Base-by-base conservation (phyloP, 1,284 basidiomycete genomes). In the Papiliotrema flavescens region DNA sequence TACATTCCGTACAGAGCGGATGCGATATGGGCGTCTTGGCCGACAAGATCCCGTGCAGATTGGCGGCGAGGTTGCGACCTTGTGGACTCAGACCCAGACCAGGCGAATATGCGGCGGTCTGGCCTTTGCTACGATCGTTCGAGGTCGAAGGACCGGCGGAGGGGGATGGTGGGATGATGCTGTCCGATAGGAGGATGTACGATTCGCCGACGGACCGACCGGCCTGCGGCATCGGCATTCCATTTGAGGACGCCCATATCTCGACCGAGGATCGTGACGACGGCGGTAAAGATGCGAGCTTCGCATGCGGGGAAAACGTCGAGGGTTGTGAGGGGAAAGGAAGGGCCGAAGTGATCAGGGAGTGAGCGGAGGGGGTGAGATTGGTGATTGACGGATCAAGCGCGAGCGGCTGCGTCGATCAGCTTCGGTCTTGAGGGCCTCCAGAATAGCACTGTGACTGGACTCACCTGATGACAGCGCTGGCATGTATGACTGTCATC, bases 1-100 rank as follows among this genome's bases (percentile, higher is more conserved):
- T 91, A 74, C 96, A 99, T 68, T 96, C 92, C 1, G 87, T 84
- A 72, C 96, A 99, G 11, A 99, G 81, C 2, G 96, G 96, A 74
- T 98, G 95, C 73, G 95, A 90, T 49, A 96, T 83, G 42, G 90
- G 87, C 47, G 90, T 89, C 41, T 85, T 81, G 48, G 84, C 84
- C 3, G 89, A 89, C 24, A 94, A 80, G 41, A 93, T 76, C 65
- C 87, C 84, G 70, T 93, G 88, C 34, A 95, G 80, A 39, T 70
- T 67, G 11, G 64, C 55, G 0, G 69, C 62, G 2, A 75, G 57
- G 11, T 62, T 81, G 5, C 34, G 15, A 7, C 15, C 15, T 23
- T 34, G 15, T 3, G 17, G 13, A n/a, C 13, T 35, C 3, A 47
- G 26, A 5, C 26, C 79, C 40, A 79, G 70, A n/a, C 61, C 73